phyloP scores from a whole-genome alignment of 2,329 filamentous ascomycete species.

The Fusarium clavum region DNA sequence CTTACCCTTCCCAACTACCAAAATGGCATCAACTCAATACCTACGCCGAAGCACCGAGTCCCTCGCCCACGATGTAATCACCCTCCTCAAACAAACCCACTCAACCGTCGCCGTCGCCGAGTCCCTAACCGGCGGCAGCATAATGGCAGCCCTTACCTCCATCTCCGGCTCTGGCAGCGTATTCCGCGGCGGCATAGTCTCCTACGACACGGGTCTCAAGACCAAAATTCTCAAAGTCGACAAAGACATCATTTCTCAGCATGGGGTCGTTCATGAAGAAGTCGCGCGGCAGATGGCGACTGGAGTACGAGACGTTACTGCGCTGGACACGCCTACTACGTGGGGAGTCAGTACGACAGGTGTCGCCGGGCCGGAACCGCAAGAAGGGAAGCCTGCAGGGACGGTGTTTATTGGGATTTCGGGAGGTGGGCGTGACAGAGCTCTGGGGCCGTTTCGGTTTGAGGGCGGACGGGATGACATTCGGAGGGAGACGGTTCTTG shows the following conservation, averaged over 20 bases:
- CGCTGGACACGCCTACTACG: slow-evolving; percentile 25
- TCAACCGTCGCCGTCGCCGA: slow-evolving; percentile 48
- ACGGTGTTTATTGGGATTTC: slow-evolving; percentile 38
- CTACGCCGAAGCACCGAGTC: slow-evolving; percentile 21
- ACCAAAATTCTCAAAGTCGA: slow-evolving; percentile 42
- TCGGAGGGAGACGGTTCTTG: slow-evolving; percentile 4
- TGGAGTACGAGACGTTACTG: slow-evolving; percentile 24
- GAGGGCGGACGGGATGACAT: slow-evolving; percentile 15
- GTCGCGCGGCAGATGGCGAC: slow-evolving; percentile 40
- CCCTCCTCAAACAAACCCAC: slow-evolving; percentile 35
- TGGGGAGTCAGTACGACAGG: slow-evolving; percentile 39
- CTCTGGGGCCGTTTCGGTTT: slow-evolving; percentile 35
- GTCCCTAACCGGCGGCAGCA: slow-evolving; percentile 49
- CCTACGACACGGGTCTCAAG: slow-evolving; percentile 49
- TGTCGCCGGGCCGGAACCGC: slow-evolving; percentile 16
- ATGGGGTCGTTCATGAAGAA: slow-evolving; percentile 31
- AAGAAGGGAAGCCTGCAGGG: slow-evolving; percentile 34
- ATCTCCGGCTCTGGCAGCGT: slow-evolving; percentile 48
- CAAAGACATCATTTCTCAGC: slow-evolving; percentile 12
- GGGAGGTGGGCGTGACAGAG: neutral
- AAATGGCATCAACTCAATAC: slow-evolving; percentile 12
- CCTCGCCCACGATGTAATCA: slow-evolving; percentile 28
- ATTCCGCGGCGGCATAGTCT: slow-evolving; percentile 51
- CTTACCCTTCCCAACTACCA: neutral
- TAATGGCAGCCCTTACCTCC: slow-evolving; percentile 49